phyloP scores from a whole-genome alignment of 1,139 yeast species.

The Debaryomyces psychrophilus region DNA sequence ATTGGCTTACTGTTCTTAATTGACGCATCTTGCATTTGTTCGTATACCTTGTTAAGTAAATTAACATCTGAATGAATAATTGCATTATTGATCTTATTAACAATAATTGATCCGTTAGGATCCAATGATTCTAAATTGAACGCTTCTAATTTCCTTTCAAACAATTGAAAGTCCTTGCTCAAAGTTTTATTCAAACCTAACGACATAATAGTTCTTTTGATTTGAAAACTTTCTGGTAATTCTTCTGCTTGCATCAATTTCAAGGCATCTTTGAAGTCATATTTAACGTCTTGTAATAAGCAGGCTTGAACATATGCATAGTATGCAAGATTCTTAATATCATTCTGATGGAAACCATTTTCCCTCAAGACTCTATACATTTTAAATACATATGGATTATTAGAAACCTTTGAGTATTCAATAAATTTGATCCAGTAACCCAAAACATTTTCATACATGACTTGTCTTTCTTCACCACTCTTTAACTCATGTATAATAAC shows the following conservation, averaged over 20 bases:
- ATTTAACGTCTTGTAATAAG: constrained; percentile 25
- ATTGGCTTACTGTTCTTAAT: constrained; percentile 27
- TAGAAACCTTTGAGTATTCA: constrained; percentile 26
- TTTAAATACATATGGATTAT: constrained; percentile 17
- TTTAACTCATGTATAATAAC: constrained; percentile 27
- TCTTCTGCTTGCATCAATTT: constrained; percentile 34
- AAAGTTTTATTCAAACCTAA: constrained; percentile 11
- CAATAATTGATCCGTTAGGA: constrained; percentile 36
- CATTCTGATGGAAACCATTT: constrained; percentile 12
- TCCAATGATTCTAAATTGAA: constrained; percentile 28
- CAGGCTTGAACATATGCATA: constrained; percentile 41
- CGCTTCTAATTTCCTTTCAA: constrained; percentile 17
- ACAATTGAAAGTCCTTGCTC: constrained; percentile 19
- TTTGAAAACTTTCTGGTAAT: constrained; percentile 27
- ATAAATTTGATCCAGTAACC: constrained; percentile 39
- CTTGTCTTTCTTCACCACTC: constrained; percentile 16
- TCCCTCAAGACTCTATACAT: constrained; percentile 17
- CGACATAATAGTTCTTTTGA: constrained; percentile 21
- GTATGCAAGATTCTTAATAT: constrained; percentile 30
- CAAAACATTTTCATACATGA: constrained; percentile 29
- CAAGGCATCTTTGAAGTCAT: constrained; percentile 29
- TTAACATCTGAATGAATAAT: constrained; percentile 23
- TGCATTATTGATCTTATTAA: constrained; percentile 27
- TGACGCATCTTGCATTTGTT: constrained; percentile 30
- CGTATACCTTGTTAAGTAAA: constrained; percentile 27